phyloP scores from a whole-genome alignment of 2,329 filamentous ascomycete genomes.

The Sarocladium strictum region DNA sequence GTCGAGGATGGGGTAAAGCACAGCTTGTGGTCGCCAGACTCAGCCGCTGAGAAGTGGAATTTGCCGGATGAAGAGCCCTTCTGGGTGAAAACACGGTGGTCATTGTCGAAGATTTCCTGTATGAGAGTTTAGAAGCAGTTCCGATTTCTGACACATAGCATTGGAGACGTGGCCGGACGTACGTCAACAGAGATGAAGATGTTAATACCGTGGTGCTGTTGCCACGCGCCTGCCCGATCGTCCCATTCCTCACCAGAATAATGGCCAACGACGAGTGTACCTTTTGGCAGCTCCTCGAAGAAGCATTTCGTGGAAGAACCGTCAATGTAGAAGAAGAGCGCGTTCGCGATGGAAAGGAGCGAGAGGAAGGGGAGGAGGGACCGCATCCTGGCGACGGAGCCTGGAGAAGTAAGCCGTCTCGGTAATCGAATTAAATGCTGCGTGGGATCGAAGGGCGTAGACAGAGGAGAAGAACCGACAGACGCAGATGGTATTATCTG shows the following conservation, averaged over 20 bases:
- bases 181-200: conserved; percentile 90
- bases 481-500: neutral
- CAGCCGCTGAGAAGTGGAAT: conserved; percentile 93
- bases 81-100: conserved; percentile 92
- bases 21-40: conserved; percentile 90
- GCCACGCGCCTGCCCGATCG: conserved; percentile 61
- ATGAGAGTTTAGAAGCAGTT: too few species aligned
- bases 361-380: conserved; percentile 59
- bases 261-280: conserved; percentile 91
- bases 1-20: conserved; percentile 85
- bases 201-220: conserved; percentile 66
- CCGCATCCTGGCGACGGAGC: conserved; percentile 42
- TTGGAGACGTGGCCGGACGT: too few species aligned
- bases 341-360: conserved; percentile 61
- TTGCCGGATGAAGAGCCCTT: conserved; percentile 68
- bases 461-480: neutral
- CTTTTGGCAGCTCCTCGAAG: conserved; percentile 96
- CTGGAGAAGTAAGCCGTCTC: neutral
- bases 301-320: conserved; percentile 85
- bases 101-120: conserved; percentile 89
- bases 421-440: neutral
- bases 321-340: conserved; percentile 95
- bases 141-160: too few species aligned
- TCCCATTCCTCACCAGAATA: conserved; percentile 85
- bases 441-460: neutral